These are phyloP conservation scores for Euphorbia lathyris DNA, from an alignment of 345 rosid genomes.

Conservation along the genomic window DNA sequence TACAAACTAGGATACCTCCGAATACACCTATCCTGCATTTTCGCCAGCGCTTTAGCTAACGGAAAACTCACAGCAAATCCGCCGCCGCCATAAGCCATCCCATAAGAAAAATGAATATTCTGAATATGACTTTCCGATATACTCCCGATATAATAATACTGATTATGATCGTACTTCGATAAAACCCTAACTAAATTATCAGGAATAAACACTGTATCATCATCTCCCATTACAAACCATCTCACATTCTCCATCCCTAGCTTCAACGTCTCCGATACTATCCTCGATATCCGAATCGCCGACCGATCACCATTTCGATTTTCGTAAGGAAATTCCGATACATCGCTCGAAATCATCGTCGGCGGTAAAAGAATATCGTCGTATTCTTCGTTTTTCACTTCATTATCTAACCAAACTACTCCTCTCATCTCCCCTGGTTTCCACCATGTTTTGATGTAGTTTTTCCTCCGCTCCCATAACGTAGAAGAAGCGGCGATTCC, in stretches of 20 bases:
- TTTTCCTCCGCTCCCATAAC: conserved; percentile 56
- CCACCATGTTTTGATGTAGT: conserved; percentile 80
- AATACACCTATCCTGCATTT: conserved; percentile 66
- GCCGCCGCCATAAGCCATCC: conserved; percentile 93
- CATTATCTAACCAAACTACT: conserved; percentile 64
- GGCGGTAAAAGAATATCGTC: conserved; percentile 41
- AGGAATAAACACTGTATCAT: conserved; percentile 65
- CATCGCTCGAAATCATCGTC: conserved; percentile 46
- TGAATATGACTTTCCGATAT: conserved; percentile 77
- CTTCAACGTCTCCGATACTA: conserved; percentile 62
- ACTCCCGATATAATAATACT: conserved; percentile 64
- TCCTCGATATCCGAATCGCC: conserved; percentile 61
- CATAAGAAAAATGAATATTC: conserved; percentile 58
- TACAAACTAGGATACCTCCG: conserved; percentile 53
- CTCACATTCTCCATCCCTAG: conserved; percentile 45
- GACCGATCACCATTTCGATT: conserved; percentile 48
- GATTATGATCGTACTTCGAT: conserved; percentile 62
- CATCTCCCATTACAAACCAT: conserved; percentile 93
- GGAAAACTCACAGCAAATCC: conserved; percentile 80
- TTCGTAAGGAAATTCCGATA: conserved; percentile 44
- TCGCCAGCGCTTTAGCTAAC: conserved; percentile 52
- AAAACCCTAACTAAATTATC: conserved; percentile 65
- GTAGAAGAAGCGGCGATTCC: conserved; percentile 71
- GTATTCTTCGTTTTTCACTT: conserved; percentile 22
- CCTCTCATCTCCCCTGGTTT: conserved; percentile 53